Conservation (phyloP, 2,329 filamentous ascomycete species). For the Cladophialophora carrionii region DNA sequence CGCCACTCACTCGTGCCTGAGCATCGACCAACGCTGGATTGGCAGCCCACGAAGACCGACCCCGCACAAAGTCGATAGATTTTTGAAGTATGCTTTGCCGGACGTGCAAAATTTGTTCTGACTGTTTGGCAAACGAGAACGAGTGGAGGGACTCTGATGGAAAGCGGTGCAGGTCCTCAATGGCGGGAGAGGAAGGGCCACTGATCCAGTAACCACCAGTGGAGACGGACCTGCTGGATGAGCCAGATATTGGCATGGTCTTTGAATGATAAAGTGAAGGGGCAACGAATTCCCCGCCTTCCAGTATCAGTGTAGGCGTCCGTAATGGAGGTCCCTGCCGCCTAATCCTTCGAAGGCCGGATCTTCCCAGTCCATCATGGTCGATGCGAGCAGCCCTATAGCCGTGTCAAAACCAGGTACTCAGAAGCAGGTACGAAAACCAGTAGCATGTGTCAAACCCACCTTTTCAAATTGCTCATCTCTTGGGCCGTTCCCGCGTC, state of each 20-base stretch:
- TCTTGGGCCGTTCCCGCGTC: conserved; percentile 69
- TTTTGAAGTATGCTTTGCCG: conserved; percentile 91
- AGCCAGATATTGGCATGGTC: conserved; percentile 69
- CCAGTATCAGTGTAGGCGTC: conserved; percentile 65
- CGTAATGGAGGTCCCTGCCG: conserved; percentile 71
- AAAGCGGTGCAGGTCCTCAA: conserved; percentile 89
- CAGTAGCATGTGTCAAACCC: conserved; percentile 46
- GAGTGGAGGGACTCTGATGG: conserved; percentile 96
- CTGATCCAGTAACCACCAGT: conserved; percentile 53
- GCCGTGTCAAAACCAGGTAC: neutral
- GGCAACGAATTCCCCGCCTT: conserved; percentile 63
- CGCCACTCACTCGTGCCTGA: conserved; percentile 78
- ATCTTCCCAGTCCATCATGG: conserved; percentile 81
- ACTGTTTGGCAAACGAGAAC: conserved; percentile 96
- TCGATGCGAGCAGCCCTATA: conserved; percentile 79
- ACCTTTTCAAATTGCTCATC: conserved; percentile 76
- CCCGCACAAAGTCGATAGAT: conserved; percentile 95
- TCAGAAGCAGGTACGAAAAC: no score
- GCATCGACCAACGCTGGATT: conserved; percentile 77
- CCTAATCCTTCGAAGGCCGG: conserved; percentile 89
- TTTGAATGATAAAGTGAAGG: conserved; percentile 65
- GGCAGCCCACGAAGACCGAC: conserved; percentile 80
- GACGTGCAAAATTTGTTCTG: conserved; percentile 86
- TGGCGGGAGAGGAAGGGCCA: conserved; percentile 69
- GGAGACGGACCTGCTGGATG: conserved; percentile 50